Percentiles rank a stretch among this genome's conserved stretches.
Conservation (phyloP, 2,329 filamentous ascomycete genomes). For the Myriosclerotinia scirpicola region DNA sequence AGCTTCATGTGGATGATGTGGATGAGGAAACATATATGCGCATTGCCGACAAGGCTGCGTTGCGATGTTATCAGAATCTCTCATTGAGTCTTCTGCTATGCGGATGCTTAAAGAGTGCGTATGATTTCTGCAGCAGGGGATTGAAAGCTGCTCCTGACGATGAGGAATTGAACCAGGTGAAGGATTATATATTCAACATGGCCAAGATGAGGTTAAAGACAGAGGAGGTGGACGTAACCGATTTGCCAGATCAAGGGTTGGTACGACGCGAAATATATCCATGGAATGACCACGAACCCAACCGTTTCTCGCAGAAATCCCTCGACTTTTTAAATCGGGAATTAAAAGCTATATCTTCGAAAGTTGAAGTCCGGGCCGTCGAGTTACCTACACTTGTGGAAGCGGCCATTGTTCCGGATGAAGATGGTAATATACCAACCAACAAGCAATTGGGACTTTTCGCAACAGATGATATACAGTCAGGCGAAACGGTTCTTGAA, state of each 20-base stretch:
- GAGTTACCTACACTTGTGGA: constrained; percentile 66
- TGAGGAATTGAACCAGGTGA: constrained; percentile 54
- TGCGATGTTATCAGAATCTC: constrained; percentile 60
- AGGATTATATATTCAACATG: constrained; percentile 54
- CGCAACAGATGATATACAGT: constrained; percentile 74
- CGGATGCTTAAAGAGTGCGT: constrained; percentile 67
- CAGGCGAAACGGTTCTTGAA: constrained; percentile 73
- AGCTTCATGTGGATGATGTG: constrained; percentile 40
- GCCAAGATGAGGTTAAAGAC: constrained; percentile 49
- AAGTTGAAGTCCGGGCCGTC: constrained; percentile 75
- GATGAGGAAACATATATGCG: constrained; percentile 42
- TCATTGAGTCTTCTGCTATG: constrained; percentile 60
- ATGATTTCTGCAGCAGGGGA: constrained; percentile 64
- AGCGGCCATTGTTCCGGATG: constrained; percentile 51
- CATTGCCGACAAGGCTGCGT: constrained; percentile 52
- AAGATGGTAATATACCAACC: constrained; percentile 53
- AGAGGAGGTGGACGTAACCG: constrained; percentile 49
- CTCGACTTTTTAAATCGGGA: constrained; percentile 70
- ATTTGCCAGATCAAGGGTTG: constrained; percentile 67
- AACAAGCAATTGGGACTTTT: constrained; percentile 86
- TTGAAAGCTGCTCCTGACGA: constrained; percentile 56
- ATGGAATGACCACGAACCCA: constrained; percentile 67
- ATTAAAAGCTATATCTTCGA: constrained; percentile 69
- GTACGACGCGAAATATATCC: constrained; percentile 71
- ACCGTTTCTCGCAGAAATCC: constrained; percentile 68